Evolutionary conservation across 129 eudicot genomes (phyloP), one percentile per base, ranked within the genome.

Genomic region (Tanacetum coccineum): DNA sequence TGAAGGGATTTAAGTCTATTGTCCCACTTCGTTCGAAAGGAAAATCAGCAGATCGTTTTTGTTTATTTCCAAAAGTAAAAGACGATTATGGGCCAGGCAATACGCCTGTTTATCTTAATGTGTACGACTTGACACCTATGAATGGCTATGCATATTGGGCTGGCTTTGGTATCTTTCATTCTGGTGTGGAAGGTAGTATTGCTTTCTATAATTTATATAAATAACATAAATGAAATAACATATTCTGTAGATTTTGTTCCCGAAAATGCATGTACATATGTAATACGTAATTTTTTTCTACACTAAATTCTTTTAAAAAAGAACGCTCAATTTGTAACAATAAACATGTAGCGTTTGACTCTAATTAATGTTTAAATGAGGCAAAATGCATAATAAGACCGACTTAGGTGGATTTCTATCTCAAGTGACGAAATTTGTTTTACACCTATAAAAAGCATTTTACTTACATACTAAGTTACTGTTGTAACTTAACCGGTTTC

Each of bases 161-260:
- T 75, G 90, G 90, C 59, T 70, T 84, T 36, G 87, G 87, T 18
- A 73, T 85, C 64, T 85, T 76, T 73, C 91, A 81, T 70, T 78
- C 86, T n/a, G 89, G 89, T 59, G 89, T 81, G 18, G 86, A 84
- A 84, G 89, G 86, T 82, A 74, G 17, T 17, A 30, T 19, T 54
- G 4, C 42, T 46, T 47, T 13, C 15, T 49, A 49, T 49, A 14
- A 14, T 49, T 14, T 49, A 11, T 14, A 49, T 49, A 11, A 49
- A 49, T 22, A 22, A 2, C 25, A 22, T 22, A 13, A 49, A 49
- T 13, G n/a, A 19, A 49, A 15, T 14, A 49, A 49, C 18, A 3
- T 49, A 49, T 49, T 49, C 18, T 49, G 18, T 49, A 6, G 4
- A 49, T 49, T 49, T 49, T 14, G 8, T 49, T 49, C 54, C 18